Evolutionary conservation across 164 flowering plant genomes (phyloP).

Genomic region (Malania oleifera): DNA sequence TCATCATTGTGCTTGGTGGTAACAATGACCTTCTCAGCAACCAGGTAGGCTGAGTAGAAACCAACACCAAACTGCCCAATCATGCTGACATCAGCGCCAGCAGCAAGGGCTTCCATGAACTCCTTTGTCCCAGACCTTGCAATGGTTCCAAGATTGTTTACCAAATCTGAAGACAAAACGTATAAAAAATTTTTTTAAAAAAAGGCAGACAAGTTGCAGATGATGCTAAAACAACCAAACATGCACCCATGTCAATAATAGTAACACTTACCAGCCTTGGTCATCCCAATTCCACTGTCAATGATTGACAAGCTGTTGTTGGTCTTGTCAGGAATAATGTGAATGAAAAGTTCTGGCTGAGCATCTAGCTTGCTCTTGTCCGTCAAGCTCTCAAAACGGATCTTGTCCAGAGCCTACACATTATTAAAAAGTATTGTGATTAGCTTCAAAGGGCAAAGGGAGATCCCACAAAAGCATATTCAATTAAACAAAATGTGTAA

Average conservation of each 20-base stretch:
- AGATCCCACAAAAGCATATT: too few relatives aligned
- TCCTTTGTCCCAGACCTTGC: slow-evolving; percentile 67
- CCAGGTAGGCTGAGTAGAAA: slow-evolving; percentile 54
- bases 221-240: background rate
- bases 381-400: slow-evolving; percentile 51
- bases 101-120: slow-evolving; percentile 63
- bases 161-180: slow-evolving; percentile 36
- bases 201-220: background rate
- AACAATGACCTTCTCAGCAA: slow-evolving; percentile 57
- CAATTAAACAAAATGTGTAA: too few relatives aligned
- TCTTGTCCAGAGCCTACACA: slow-evolving; percentile 53
- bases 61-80: slow-evolving; percentile 69
- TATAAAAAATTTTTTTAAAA: background rate
- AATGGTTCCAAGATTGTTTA: slow-evolving; percentile 55
- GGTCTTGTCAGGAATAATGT: slow-evolving; percentile 56
- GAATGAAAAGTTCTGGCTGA: slow-evolving; percentile 62
- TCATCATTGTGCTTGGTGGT: slow-evolving; percentile 56
- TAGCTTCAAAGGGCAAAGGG: too few relatives aligned
- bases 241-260: background rate
- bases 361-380: slow-evolving; percentile 64
- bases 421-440: too few relatives aligned
- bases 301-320: slow-evolving; percentile 49
- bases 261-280: slow-evolving; percentile 45
- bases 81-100: slow-evolving; percentile 73
- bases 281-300: slow-evolving; percentile 70